Evolutionary conservation across 441 rosid genomes (phyloP).

Genomic region (Euphorbia corollata): DNA sequence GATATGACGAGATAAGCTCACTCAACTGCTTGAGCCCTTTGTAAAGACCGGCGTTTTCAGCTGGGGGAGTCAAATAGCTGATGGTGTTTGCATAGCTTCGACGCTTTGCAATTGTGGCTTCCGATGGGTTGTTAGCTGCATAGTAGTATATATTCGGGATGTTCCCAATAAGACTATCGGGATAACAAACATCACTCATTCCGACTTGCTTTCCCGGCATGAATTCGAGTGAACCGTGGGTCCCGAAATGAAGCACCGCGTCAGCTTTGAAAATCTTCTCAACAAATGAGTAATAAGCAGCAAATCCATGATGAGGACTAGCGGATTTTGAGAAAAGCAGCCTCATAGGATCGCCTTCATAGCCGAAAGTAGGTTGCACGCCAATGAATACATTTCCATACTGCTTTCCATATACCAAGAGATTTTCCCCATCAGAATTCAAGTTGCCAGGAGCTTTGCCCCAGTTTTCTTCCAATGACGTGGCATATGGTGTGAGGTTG

Average conservation of each 20-base stretch:
- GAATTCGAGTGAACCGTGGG: constrained; percentile 95
- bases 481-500: constrained; percentile 70
- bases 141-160: constrained; percentile 94
- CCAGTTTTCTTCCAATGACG: constrained; percentile 92
- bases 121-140: constrained; percentile 95
- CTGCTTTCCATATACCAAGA: constrained; percentile 82
- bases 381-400: constrained; percentile 97
- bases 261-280: constrained; percentile 97
- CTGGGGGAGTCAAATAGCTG: constrained; percentile 59
- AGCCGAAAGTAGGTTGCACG: constrained; percentile 96
- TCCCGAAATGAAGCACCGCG: constrained; percentile 94
- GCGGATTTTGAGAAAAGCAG: constrained; percentile 95
- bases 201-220: constrained; percentile 99
- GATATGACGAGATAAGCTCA: constrained; percentile 93
- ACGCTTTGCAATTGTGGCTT: constrained; percentile 91
- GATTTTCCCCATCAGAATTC: constrained; percentile 91
- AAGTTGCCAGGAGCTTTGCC: constrained; percentile 97
- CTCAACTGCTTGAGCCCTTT: constrained; percentile 96
- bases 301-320: constrained; percentile 96
- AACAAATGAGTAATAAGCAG: constrained; percentile 89
- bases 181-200: constrained; percentile 92
- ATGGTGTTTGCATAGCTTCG: constrained; percentile 96
- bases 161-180: constrained; percentile 94
- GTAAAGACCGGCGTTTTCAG: constrained; percentile 98
- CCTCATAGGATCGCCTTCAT: constrained; percentile 98